These are phyloP conservation scores for Pseudopithomyces chartarum DNA, from an alignment of 2,329 filamentous ascomycete genomes.

Conservation along the genomic window DNA sequence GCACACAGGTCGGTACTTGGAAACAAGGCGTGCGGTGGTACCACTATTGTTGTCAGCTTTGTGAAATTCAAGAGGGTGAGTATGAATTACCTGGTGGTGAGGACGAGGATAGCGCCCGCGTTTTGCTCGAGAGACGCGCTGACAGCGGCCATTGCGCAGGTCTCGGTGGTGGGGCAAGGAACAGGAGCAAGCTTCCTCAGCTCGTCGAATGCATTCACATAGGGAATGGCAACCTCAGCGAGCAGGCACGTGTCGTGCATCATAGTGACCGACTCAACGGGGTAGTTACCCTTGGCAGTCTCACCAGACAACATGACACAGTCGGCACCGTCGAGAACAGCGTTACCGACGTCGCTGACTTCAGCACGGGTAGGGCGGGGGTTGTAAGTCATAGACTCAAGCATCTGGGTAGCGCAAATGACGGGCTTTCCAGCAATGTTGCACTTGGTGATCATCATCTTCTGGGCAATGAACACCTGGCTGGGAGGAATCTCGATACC, in stretches of 20 bases:
- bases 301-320: conserved; percentile 99
- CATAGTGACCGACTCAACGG: conserved; percentile 88
- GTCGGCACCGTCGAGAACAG: conserved; percentile 95
- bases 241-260: conserved; percentile 98
- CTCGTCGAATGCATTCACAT: conserved; percentile 96
- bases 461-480: conserved; percentile 98
- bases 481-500: conserved; percentile 98
- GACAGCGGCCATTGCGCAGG: conserved; percentile 95
- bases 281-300: conserved; percentile 97
- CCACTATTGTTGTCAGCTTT: conserved; percentile 60
- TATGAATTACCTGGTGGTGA: conserved; percentile 77
- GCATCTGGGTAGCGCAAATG: conserved; percentile 99
- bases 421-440: conserved; percentile 98
- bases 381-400: conserved; percentile 99
- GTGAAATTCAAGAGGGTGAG: not conserved
- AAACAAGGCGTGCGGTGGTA: conserved; percentile 89
- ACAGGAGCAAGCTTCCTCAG: conserved; percentile 81
- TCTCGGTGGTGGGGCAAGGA: conserved; percentile 87
- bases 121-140: conserved; percentile 95
- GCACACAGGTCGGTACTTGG: conserved; percentile 98
- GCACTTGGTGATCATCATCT: conserved; percentile 99
- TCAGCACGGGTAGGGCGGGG: conserved; percentile 96
- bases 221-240: conserved; percentile 96
- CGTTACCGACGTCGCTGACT: conserved; percentile 98
- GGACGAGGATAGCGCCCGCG: conserved; percentile 91